Percentiles rank a stretch among this genome's conserved stretches.
Conservation (phyloP, 352 stramenopile species). For the Globisporangium alternatum region DNA sequence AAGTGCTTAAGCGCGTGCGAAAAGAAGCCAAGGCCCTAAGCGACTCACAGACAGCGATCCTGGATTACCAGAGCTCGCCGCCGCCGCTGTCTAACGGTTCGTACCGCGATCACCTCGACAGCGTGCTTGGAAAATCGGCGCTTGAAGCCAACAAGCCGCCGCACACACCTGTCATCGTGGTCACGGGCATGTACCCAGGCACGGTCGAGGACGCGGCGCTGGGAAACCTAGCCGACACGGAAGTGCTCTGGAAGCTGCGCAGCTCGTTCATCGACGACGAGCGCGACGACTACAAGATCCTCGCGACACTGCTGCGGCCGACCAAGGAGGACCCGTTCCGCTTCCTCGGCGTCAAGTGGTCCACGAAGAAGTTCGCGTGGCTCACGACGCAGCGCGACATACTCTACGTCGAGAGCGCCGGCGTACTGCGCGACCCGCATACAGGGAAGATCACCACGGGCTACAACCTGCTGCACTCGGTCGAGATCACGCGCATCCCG, state of each 20-base stretch:
- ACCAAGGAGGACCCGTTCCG: constrained; percentile 38
- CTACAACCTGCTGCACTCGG: constrained; percentile 21
- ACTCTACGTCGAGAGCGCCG: constrained; percentile 15
- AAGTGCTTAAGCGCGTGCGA: neutral
- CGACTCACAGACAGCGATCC: neutral
- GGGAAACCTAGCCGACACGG: constrained; percentile 39
- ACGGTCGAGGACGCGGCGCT: constrained; percentile 41
- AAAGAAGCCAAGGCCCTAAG: neutral
- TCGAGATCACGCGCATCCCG: constrained; percentile 11
- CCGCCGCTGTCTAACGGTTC: neutral
- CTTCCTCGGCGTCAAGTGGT: constrained; percentile 49
- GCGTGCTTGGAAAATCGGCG: neutral
- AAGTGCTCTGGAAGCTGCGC: constrained; percentile 37
- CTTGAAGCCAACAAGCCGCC: constrained; percentile 1
- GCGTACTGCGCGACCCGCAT: constrained; percentile 4
- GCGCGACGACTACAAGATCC: constrained; percentile 33
- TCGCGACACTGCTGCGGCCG: constrained; percentile 30
- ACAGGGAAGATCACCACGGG: constrained; percentile 1
- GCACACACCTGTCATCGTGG: constrained; percentile 27
- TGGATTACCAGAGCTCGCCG: neutral
- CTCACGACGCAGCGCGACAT: constrained; percentile 10
- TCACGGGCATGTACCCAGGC: constrained; percentile 35
- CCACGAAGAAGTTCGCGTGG: constrained; percentile 1
- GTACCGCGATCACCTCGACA: neutral
- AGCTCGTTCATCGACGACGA: constrained; percentile 38